Evolutionary conservation across 495 filamentous ascomycete genomes (phyloP), one percentile per base, ranked within the genome.

Genomic region (Xylaria bambusicola): DNA sequence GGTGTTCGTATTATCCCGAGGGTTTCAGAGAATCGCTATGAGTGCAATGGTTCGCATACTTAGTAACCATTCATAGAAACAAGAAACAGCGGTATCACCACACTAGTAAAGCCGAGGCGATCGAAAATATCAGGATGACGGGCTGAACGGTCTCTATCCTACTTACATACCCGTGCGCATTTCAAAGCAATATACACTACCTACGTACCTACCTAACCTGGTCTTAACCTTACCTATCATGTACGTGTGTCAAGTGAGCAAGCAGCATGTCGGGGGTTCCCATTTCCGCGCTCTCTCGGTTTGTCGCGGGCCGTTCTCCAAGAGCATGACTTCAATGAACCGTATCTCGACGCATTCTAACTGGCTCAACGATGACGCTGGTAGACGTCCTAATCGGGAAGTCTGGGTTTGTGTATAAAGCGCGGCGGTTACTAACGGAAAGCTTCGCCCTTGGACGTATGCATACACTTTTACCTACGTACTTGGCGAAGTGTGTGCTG

Each of bases 381-480:
- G 24, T 23, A 9, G 29, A n/a, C n/a, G 38, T 24, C n/a, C 55
- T 13, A 41, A 50, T 50, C 23, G 31, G 35, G 47, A n/a, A 38
- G 18, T 13, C 4, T 20, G 17, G 31, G n/a, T n/a, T 2, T 1
- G 20, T 29, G 24, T 21, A 2, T n/a, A 33, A 29, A 52, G 24
- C 35, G 17, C 18, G n/a, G 23, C 56, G 56, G 56, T 46, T 59
- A 59, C 56, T 44, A 23, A 44, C 56, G 56, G 56, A 59, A 35
- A 51, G 46, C 31, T 24, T 58, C 44, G 45, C 23, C 15, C 29
- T 10, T 5, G 29, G 29, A 5, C 29, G 5, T 5, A 33, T 10
- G 10, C 5, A 33, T 33, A 33, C 29, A n/a, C n/a, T n/a, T n/a
- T n/a, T n/a, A n/a, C n/a, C n/a, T n/a, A n/a, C n/a, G n/a, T n/a